Conservation (phyloP, 768 basidiomycete genomes). For the Boletus patriciae region DNA sequence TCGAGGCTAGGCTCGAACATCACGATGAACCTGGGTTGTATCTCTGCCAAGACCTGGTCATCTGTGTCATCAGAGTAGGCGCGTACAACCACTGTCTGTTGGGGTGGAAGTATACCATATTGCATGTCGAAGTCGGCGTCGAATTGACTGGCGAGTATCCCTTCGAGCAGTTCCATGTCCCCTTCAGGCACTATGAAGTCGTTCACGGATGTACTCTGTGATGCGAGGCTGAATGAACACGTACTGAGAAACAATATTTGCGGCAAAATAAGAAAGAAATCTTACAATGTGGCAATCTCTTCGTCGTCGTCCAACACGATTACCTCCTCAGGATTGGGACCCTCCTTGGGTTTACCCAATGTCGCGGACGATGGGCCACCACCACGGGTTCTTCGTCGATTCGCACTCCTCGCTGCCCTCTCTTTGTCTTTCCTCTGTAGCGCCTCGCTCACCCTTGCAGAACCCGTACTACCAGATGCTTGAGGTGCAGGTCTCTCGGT, state of each 20-base stretch:
- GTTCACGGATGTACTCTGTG: conserved; percentile 14
- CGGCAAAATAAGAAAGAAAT: conserved; percentile 1
- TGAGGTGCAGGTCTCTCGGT: conserved; percentile 12
- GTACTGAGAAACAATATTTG: not conserved
- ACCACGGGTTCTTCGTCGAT: conserved; percentile 73
- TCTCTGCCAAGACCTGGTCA: conserved; percentile 81
- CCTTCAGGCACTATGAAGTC: conserved; percentile 18
- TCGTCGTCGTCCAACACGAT: conserved; percentile 28
- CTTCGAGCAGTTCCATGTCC: conserved; percentile 27
- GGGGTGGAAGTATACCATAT: conserved; percentile 77
- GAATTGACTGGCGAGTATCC: conserved; percentile 33
- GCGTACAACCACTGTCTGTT: conserved; percentile 81
- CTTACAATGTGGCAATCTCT: conserved; percentile 61
- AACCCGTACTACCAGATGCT: conserved; percentile 9
- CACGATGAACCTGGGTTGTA: conserved; percentile 88
- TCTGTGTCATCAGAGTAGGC: conserved; percentile 92
- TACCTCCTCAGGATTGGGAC: conserved; percentile 7
- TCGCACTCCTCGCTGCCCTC: conserved; percentile 55
- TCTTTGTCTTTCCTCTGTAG: conserved; percentile 75
- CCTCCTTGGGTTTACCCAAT: conserved; percentile 11
- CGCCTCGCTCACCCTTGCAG: conserved; percentile 59
- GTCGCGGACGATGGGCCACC: conserved; percentile 46
- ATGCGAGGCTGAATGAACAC: conserved; percentile 16
- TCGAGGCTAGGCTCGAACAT: conserved; percentile 96
- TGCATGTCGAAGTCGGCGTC: conserved; percentile 66